These are phyloP conservation scores for Elsinoe fawcettii DNA, from an alignment of 2,329 filamentous ascomycete genomes.

Conservation along the genomic window DNA sequence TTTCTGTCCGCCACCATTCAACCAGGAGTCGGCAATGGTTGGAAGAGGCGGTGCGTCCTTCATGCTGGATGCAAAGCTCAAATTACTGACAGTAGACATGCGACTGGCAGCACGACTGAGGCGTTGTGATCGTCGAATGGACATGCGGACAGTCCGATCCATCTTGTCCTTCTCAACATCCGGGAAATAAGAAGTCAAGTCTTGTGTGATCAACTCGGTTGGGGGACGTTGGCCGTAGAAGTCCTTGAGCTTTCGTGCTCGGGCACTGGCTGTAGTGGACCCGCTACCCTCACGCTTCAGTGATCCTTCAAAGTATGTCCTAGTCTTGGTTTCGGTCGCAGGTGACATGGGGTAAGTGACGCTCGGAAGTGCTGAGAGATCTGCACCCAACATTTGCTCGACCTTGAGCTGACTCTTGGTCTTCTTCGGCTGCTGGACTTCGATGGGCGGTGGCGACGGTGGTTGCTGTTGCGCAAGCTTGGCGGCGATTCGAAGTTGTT, in stretches of 20 bases:
- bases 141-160: slow-evolving; percentile 88
- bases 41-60: slow-evolving; percentile 92
- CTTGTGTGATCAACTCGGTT: slow-evolving; percentile 94
- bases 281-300: slow-evolving; percentile 26
- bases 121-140: slow-evolving; percentile 80
- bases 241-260: slow-evolving; percentile 55
- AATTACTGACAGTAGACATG: slow-evolving; percentile 85
- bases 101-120: slow-evolving; percentile 89
- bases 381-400: slow-evolving; percentile 81
- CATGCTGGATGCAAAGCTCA: slow-evolving; percentile 85
- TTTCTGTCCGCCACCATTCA: slow-evolving; percentile 48
- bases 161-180: slow-evolving; percentile 91
- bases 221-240: slow-evolving; percentile 91
- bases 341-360: slow-evolving; percentile 84
- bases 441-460: slow-evolving; percentile 46
- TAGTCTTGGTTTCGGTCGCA: slow-evolving; percentile 55
- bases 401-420: slow-evolving; percentile 79
- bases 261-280: slow-evolving; percentile 23
- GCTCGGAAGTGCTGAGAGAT: slow-evolving; percentile 74
- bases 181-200: slow-evolving; percentile 94
- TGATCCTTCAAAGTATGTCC: slow-evolving; percentile 40
- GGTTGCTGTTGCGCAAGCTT: slow-evolving; percentile 79
- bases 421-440: slow-evolving; percentile 52
- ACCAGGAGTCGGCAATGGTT: slow-evolving; percentile 89
- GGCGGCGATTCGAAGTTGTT: slow-evolving; percentile 79